Evolutionary conservation across 2,329 filamentous ascomycete species (phyloP).

Genomic region (Epichloe bromicola): DNA sequence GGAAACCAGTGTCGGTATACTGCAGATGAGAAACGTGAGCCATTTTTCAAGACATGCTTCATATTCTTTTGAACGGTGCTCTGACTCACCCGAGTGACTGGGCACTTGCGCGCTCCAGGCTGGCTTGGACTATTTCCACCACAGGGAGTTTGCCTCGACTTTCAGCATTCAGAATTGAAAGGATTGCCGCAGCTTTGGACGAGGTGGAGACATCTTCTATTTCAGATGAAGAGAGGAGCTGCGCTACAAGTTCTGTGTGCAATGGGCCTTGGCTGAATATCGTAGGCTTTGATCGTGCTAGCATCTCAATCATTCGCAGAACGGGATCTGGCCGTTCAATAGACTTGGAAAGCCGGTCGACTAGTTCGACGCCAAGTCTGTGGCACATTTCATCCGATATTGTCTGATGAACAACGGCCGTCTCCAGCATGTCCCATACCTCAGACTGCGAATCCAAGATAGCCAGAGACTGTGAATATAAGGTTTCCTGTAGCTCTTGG

Average conservation of each 20-base stretch:
- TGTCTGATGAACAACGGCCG: constrained; percentile 29
- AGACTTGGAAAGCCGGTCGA: constrained; percentile 20
- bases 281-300: constrained; percentile 31
- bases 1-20: constrained; percentile 39
- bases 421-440: constrained; percentile 34
- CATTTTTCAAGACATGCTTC: neutral
- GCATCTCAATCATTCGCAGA: constrained; percentile 34
- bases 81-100: constrained; percentile 40
- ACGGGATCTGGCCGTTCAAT: constrained; percentile 16
- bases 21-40: constrained; percentile 10
- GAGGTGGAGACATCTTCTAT: constrained; percentile 26
- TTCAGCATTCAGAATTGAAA: constrained; percentile 31
- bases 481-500: constrained; percentile 31
- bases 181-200: constrained; percentile 29
- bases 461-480: constrained; percentile 28
- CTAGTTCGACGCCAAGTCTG: constrained; percentile 22
- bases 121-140: constrained; percentile 39
- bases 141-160: constrained; percentile 30
- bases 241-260: constrained; percentile 37
- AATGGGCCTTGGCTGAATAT: constrained; percentile 30
- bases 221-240: constrained; percentile 41
- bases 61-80: neutral
- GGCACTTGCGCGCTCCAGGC: constrained; percentile 35
- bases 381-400: constrained; percentile 23
- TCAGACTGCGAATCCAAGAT: constrained; percentile 21